A percentile compares a stretch with the other conserved stretches of the same genome.
Evolutionary conservation across 768 basidiomycete species (phyloP).

Genomic region (Nevesoporus exiguus): DNA sequence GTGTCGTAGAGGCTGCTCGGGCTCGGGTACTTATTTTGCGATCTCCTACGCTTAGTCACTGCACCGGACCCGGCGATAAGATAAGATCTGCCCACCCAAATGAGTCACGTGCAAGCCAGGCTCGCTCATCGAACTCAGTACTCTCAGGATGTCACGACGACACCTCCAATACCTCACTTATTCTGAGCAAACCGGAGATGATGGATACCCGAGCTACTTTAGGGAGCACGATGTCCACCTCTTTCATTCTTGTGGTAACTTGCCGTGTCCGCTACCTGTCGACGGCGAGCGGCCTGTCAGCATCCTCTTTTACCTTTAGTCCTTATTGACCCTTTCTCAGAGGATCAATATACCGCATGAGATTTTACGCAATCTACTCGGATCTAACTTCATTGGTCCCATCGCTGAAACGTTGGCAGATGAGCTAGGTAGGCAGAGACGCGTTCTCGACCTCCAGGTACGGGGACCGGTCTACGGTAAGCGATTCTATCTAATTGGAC

Average conservation of each 20-base stretch:
- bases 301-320: no score
- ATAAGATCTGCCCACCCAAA: no score
- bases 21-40: background rate
- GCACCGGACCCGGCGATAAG: background rate
- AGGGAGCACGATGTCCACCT: conserved; percentile 54
- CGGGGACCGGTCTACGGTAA: conserved; percentile 72
- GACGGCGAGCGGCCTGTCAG: conserved; percentile 56
- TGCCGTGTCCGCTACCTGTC: conserved; percentile 71
- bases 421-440: conserved; percentile 40
- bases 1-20: no score
- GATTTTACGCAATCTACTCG: conserved; percentile 47
- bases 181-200: conserved; percentile 39
- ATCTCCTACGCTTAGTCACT: background rate
- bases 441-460: conserved; percentile 70
- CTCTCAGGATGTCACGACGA: no score
- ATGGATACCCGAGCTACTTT: conserved; percentile 63
- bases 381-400: conserved; percentile 59
- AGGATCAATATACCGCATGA: conserved; percentile 50
- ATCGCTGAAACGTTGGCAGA: conserved; percentile 48
- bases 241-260: conserved; percentile 60
- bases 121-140: no score
- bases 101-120: no score
- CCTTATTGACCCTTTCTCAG: conserved; percentile 37
- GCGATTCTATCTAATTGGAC: conserved; percentile 25
- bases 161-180: conserved; percentile 41